Evolutionary conservation across 345 rosid species (phyloP).

Genomic region (Cardamine occulta): DNA sequence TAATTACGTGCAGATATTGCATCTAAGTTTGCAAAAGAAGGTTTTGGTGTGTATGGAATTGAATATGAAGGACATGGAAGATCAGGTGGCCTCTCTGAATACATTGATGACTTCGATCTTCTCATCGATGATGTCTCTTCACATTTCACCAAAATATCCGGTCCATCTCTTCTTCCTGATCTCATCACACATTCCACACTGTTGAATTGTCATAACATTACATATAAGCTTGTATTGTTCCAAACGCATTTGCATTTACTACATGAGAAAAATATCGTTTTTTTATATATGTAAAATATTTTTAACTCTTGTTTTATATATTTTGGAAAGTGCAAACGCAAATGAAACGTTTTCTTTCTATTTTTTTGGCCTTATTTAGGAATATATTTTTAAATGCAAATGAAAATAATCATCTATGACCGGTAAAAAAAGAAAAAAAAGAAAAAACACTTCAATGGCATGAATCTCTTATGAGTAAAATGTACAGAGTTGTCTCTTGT

Average conservation of each 20-base stretch:
- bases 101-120: conserved; percentile 55
- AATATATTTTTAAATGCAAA: no score
- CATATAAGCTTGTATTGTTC: neutral
- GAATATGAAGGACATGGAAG: conserved; percentile 96
- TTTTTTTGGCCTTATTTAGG: no score
- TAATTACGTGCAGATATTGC: conserved; percentile 59
- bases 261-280: neutral
- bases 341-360: neutral
- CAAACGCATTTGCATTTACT: neutral
- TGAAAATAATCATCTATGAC: neutral
- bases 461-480: neutral
- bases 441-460: neutral
- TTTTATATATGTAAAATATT: no score
- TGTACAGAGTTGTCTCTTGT: neutral
- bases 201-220: conserved; percentile 7
- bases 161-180: conserved; percentile 40
- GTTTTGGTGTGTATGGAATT: conserved; percentile 76
- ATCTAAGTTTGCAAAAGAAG: conserved; percentile 63
- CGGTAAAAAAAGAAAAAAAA: no score
- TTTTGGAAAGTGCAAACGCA: neutral
- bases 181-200: conserved; percentile 9
- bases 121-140: conserved; percentile 63
- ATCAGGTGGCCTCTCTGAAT: conserved; percentile 64
- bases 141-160: conserved; percentile 60
- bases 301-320: no score